Evolutionary conservation across 2,329 filamentous ascomycete species (phyloP), one percentile per base, ranked within the genome.

Genomic region (Curvularia hawaiiensis): DNA sequence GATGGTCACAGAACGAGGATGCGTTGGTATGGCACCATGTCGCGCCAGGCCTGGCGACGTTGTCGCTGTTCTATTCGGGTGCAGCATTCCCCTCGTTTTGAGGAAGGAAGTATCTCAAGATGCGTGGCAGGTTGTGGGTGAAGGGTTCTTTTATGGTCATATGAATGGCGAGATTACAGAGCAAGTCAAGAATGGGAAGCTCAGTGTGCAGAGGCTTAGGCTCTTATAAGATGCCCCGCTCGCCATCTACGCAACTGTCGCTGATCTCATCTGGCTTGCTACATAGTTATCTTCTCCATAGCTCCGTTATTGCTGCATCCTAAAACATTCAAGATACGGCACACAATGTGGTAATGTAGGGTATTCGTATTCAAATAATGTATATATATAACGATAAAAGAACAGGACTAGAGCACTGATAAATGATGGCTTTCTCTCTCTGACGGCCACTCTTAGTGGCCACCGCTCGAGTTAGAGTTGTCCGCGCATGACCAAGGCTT

Each of bases 41-140:
- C 61, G 67, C 40, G 67, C 67, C 7, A 50, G 60, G 9, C 50
- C 54, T 3, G 74, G 73, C 10, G 73, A 76, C 53, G 60, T 63
- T 10, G 58, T 76, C 10, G 74, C 65, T 7, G 62, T 77, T 28
- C 16, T 77, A 5, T 70, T 70, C 26, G 74, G 72, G 0, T 77
- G 75, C 47, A 75, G 69, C 45, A 75, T 77, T 4, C 75, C 75
- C 3, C 64, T 77, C 18, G 59, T 77, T 0, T 45, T 77, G 6
- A 60, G 73, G 10, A 44, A 46, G n/a, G 38, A 49, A 0, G 54
- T 56, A 9, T 28, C 40, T 2, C 57, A 50, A 48, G 61, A 72
- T 14, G 59, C 56, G 1, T 74, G 66, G 66, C 57, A 63, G 26
- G 63, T 73, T 8, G 58, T 74, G 18, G 72, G 72, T 1, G 72